Conservation (phyloP, 2,329 filamentous ascomycete genomes). For the Fusarium veterinarium region DNA sequence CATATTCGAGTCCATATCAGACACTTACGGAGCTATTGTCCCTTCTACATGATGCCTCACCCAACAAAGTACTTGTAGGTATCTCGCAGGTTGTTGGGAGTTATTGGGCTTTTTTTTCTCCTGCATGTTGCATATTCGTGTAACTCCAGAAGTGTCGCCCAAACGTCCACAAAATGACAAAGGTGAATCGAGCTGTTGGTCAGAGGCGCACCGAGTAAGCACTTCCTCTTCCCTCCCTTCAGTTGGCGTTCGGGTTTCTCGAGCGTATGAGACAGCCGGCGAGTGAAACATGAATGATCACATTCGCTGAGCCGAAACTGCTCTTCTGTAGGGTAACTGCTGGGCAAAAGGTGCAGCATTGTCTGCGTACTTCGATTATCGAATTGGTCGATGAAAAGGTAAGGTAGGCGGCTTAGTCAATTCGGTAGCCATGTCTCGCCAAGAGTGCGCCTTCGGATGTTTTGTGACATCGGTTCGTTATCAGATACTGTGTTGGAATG, state of each 20-base stretch:
- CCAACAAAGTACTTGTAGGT: background rate
- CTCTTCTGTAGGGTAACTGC: conserved; percentile 16
- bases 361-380: conserved; percentile 2
- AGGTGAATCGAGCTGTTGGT: background rate
- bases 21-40: background rate
- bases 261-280: conserved; percentile 9
- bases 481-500: conserved; percentile 15
- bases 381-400: background rate
- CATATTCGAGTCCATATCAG: background rate
- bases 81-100: background rate
- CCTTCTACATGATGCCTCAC: background rate
- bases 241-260: background rate
- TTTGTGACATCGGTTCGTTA: background rate
- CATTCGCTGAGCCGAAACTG: background rate
- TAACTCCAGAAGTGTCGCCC: background rate
- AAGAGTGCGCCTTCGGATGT: background rate
- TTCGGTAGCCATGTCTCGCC: conserved; percentile 6
- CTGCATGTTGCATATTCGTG: conserved; percentile 1
- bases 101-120: background rate
- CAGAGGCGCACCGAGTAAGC: background rate
- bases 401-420: background rate
- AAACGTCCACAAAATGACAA: background rate
- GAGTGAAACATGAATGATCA: background rate
- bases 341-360: background rate
- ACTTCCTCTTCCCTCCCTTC: conserved; percentile 4